A percentile compares a stretch with the other conserved stretches of the same genome.
These are phyloP conservation scores for Irpex lacteus DNA, from an alignment of 1,284 basidiomycete genomes.

Conservation along the genomic window DNA sequence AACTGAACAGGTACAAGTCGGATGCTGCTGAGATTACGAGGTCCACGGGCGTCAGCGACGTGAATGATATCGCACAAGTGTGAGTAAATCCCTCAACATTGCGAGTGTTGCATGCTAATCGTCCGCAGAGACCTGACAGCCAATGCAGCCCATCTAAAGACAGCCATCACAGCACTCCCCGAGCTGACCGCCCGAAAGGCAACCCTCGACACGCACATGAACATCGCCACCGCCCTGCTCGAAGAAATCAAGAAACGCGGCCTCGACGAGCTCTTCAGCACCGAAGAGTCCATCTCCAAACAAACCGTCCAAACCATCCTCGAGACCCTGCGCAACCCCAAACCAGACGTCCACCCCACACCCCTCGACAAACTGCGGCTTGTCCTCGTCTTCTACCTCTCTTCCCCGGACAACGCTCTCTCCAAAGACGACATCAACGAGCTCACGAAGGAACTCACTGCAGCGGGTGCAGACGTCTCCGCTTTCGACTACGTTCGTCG, in stretches of 20 bases:
- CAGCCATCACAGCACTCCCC: conserved; percentile 97
- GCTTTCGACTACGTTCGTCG: conserved; percentile 94
- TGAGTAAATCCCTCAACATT: conserved; percentile 37
- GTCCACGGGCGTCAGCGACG: conserved; percentile 93
- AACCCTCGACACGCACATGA: conserved; percentile 98
- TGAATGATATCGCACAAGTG: conserved; percentile 94
- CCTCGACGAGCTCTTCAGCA: conserved; percentile 95
- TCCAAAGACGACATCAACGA: conserved; percentile 87
- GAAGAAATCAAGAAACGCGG: conserved; percentile 96
- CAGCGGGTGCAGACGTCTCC: conserved; percentile 75
- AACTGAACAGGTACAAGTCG: conserved; percentile 93
- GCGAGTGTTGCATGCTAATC: conserved; percentile 1
- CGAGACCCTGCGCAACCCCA: conserved; percentile 72
- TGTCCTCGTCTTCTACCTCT: conserved; percentile 92
- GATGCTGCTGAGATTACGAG: conserved; percentile 98
- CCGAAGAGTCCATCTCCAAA: conserved; percentile 88
- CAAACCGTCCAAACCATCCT: conserved; percentile 83
- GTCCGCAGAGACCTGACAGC: conserved; percentile 82
- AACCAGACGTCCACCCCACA: conserved; percentile 65
- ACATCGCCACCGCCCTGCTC: conserved; percentile 94
- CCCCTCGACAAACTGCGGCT: conserved; percentile 90
- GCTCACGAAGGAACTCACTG: conserved; percentile 83
- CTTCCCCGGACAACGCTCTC: conserved; percentile 76
- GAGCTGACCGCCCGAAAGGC: conserved; percentile 96
- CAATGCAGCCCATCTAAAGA: conserved; percentile 94